Evolutionary conservation across 1,284 basidiomycete species (phyloP), one percentile per base, ranked within the genome.

Genomic region (Fistulinella cinereoalba): DNA sequence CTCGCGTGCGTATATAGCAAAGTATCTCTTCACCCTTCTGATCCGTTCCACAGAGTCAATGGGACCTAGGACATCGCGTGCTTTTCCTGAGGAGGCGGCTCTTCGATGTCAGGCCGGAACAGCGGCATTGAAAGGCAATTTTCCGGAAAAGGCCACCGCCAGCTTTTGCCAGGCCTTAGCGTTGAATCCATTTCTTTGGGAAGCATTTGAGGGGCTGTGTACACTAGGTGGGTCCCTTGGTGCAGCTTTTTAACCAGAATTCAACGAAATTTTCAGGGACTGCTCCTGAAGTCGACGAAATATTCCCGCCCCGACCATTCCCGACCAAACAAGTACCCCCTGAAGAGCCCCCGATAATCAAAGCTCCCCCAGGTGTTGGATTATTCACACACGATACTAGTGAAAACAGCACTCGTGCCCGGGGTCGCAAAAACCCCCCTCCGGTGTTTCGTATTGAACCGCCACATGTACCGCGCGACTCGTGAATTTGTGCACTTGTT

Each of bases 171-270:
- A 83, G 49, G 90, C 92, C 12, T 73, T 97, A 46, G 65, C 70
- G 13, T 67, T 86, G 39, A 85, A 93, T 64, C 88, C 90, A 19
- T 81, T 91, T 69, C 69, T 94, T 39, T 97, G 93, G 93, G 94
- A 97, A 66, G 94, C 94, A 1, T 92, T 95, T 62, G 88, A 92
- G 55, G 92, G 90, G 0, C 68, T 97, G 23, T 97, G 93, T 64
- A 71, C 81, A 42, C 71, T 92, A 32, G 93, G 94, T 91, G 56
- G 55, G 77, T 73, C 22, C 15, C 33, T 38, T 47, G 16, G 6
- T 23, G 19, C 41, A 46, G 10, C 19, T 19, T 47, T 51, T 43
- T 25, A 43, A 23, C 29, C 25, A 23, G 41, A 47, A 43, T 47
- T 55, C 50, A 65, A 55, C 49, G 44, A 29, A 50, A 6, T 48